Conservation (phyloP, 805 yeast genomes). For the Zygosaccharomyces siamensis region DNA sequence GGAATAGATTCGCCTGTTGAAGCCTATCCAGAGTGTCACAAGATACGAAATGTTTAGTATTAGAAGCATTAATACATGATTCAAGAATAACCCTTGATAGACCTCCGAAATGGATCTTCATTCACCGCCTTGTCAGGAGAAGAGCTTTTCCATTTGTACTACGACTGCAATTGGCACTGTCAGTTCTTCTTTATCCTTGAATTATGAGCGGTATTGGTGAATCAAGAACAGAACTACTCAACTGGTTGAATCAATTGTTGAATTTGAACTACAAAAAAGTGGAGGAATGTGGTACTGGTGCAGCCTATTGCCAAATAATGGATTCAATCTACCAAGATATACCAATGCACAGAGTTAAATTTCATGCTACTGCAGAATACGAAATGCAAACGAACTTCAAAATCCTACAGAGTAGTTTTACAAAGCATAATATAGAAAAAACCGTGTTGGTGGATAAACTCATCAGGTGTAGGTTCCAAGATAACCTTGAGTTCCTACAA, state of each 20-base stretch:
- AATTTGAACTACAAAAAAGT: constrained; percentile 65
- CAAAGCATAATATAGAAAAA: constrained; percentile 63
- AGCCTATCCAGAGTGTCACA: neutral
- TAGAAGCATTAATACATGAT: neutral
- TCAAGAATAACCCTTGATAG: neutral
- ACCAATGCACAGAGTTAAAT: constrained; percentile 74
- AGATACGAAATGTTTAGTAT: neutral
- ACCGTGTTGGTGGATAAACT: constrained; percentile 75
- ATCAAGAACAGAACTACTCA: constrained; percentile 75
- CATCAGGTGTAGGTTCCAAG: constrained; percentile 86
- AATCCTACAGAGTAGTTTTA: constrained; percentile 75
- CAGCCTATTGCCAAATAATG: constrained; percentile 87
- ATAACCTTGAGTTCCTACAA: constrained; percentile 88
- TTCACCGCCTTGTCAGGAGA: no score
- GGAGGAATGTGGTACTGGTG: constrained; percentile 95
- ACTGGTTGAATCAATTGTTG: constrained; percentile 77
- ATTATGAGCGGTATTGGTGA: constrained; percentile 47
- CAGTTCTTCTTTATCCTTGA: neutral
- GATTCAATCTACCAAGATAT: constrained; percentile 81
- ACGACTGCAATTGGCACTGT: neutral
- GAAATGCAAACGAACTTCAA: constrained; percentile 80
- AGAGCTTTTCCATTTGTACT: no score
- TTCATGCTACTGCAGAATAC: constrained; percentile 64
- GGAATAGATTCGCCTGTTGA: neutral
- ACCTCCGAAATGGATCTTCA: no score